Evolutionary conservation across 371 early-diverging fungal genomes (phyloP).

Genomic region (Dichotomocladium elegans): DNA sequence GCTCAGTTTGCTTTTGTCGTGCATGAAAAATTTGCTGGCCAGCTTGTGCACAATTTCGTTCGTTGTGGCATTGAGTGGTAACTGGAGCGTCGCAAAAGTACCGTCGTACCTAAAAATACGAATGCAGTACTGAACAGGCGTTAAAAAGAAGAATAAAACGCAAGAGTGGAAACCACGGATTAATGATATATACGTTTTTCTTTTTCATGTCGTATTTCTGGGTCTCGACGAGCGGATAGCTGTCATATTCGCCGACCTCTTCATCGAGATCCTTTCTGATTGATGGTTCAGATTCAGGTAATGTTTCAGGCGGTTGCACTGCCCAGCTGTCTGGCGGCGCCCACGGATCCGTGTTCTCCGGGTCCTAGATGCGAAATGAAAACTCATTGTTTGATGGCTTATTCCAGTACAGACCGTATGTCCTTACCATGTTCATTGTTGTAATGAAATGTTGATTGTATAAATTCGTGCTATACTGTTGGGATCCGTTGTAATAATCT

Average conservation of each 20-base stretch:
- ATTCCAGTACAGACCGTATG: too few relatives aligned
- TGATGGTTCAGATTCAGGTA: conserved; percentile 1
- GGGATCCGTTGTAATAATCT: conserved; percentile 10
- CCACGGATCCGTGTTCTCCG: conserved; percentile 43
- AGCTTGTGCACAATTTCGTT: conserved; percentile 67
- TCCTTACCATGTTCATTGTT: too few relatives aligned
- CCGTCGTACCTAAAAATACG: conserved; percentile 65
- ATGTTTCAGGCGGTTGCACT: conserved; percentile 42
- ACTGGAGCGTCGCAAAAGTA: conserved; percentile 73
- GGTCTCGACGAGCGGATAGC: conserved; percentile 22
- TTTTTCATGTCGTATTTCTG: conserved; percentile 20
- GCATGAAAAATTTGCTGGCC: conserved; percentile 73
- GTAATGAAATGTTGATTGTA: too few relatives aligned
- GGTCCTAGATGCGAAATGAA: too few relatives aligned
- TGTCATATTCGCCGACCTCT: conserved; percentile 33
- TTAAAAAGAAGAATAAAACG: too few relatives aligned
- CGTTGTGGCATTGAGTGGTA: conserved; percentile 62
- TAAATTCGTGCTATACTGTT: too few relatives aligned
- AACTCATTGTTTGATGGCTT: too few relatives aligned
- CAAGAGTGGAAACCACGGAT: neutral
- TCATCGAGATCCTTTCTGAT: conserved; percentile 15
- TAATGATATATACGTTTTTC: conserved; percentile 19
- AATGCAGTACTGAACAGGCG: conserved; percentile 42
- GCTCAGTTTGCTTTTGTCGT: conserved; percentile 66
- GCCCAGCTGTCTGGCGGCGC: conserved; percentile 72